Percentiles rank a stretch among this genome's conserved stretches.
Evolutionary conservation across 2,329 filamentous ascomycete genomes (phyloP).

Genomic region (Ilyonectria mors-panacis): DNA sequence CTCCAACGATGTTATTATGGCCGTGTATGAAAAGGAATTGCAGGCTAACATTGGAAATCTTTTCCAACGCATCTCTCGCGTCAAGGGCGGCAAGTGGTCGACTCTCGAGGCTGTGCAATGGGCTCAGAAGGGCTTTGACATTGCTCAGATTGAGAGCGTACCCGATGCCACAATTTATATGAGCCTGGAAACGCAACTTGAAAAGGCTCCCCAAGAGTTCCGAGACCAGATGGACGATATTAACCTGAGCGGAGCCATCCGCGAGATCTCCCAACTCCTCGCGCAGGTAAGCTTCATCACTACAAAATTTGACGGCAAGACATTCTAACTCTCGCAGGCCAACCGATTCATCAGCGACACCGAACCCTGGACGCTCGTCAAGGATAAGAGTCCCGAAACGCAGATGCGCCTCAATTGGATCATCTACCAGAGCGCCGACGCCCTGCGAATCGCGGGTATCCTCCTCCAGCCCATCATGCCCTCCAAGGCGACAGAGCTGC

Average conservation of each 20-base stretch:
- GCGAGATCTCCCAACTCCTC: constrained; percentile 74
- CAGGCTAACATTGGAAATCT: constrained; percentile 87
- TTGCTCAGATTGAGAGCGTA: constrained; percentile 2
- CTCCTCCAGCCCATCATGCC: constrained; percentile 95
- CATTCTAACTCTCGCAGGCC: constrained; percentile 49
- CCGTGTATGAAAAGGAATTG: constrained; percentile 84
- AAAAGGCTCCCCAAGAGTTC: constrained; percentile 48
- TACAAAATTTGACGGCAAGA: not conserved
- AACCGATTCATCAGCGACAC: constrained; percentile 69
- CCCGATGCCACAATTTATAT: constrained; percentile 31
- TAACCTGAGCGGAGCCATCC: constrained; percentile 76
- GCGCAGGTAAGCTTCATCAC: constrained; percentile 63
- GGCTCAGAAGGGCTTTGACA: constrained; percentile 48
- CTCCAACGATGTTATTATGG: constrained; percentile 81
- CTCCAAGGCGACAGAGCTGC: constrained; percentile 76
- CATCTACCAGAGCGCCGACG: constrained; percentile 82
- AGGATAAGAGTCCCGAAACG: constrained; percentile 52
- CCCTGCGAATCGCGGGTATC: constrained; percentile 84
- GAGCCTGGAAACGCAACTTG: constrained; percentile 49
- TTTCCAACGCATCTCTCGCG: constrained; percentile 76
- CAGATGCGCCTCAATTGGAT: constrained; percentile 66
- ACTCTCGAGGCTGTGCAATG: constrained; percentile 69
- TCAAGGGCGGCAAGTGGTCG: constrained; percentile 74
- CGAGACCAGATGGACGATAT: constrained; percentile 73
- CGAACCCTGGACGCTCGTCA: constrained; percentile 77